These are phyloP conservation scores for Pseudotsuga menziesii DNA, from an alignment of 75 land plant species.

Conservation along the genomic window DNA sequence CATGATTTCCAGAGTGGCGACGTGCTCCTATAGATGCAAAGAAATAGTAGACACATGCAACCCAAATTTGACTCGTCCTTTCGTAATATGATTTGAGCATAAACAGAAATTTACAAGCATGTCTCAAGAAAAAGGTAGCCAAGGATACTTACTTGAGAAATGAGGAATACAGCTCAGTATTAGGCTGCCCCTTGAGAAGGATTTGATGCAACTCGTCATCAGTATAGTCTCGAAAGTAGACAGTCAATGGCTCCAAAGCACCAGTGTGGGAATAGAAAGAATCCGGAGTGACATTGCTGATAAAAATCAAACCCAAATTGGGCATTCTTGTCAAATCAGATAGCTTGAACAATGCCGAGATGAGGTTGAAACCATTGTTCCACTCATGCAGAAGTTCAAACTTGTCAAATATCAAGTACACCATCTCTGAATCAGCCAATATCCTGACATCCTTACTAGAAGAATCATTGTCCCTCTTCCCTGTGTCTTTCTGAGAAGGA, in stretches of 20 bases:
- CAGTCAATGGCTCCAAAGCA: conserved; percentile 52
- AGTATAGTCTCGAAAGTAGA: conserved; percentile 74
- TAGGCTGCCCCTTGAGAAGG: conserved; percentile 60
- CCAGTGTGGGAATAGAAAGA: conserved; percentile 56
- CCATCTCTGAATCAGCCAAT: conserved; percentile 18
- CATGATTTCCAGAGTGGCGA: too few species aligned
- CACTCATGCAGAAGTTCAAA: conserved; percentile 69
- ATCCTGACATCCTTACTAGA: not conserved
- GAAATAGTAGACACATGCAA: too few species aligned
- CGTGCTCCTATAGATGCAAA: too few species aligned
- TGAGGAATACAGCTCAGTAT: conserved; percentile 72
- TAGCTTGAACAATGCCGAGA: conserved; percentile 67
- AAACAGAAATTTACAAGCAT: too few species aligned
- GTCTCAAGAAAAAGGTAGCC: not conserved
- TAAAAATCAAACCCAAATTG: conserved; percentile 71
- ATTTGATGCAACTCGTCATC: conserved; percentile 75
- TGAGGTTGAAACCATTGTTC: conserved; percentile 53
- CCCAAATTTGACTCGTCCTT: too few species aligned
- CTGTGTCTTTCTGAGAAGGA: conserved; percentile 9
- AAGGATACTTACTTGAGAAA: conserved; percentile 63
- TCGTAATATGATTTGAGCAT: too few species aligned
- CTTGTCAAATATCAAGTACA: conserved; percentile 88
- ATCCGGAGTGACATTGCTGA: conserved; percentile 75
- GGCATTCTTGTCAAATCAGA: conserved; percentile 59
- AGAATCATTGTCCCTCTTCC: conserved; percentile 2